Base-by-base conservation (phyloP, 2,329 filamentous ascomycete genomes). In the Verruconis gallopava region DNA sequence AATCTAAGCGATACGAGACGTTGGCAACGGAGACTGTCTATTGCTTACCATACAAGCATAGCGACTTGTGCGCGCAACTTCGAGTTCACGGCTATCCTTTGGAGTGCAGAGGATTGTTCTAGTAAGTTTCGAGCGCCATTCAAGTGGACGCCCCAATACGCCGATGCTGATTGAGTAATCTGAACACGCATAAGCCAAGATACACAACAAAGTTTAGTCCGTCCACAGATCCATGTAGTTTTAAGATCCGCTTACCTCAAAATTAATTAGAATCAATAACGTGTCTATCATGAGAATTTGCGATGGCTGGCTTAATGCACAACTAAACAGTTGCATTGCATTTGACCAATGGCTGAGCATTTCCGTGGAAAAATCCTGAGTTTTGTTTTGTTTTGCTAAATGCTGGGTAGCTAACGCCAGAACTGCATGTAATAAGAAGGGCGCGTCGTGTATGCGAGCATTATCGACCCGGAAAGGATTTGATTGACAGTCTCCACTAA, bases 11-110 rank as follows among this genome's bases (percentile, higher is more conserved):
- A 30, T 30, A 30, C 9, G 25, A n/a, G 25, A n/a, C 9, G 25
- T 9, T 9, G n/a, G n/a, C 9, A 9, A 9, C n/a, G 21, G 18
- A 5, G 4, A 5, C n/a, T n/a, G n/a, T 37, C 4, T 20, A 13
- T 5, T 13, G 17, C 21, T 14, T 38, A 38, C 37, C 37, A 38
- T 22, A 38, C 21, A 25, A 38, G 37, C 37, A 38, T 38, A 14
- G 18, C 37, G n/a, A 38, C 21, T 17, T 21, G 20, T 5, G 19
- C 37, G n/a, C 37, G 37, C 18, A 28, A 17, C 6, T 21, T 11
- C 17, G 22, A 21, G 28, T 25, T 14, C n/a, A 21, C 17, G 17
- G 20, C 4, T 9, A 25, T 25, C 17, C 4, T 38, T 14, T 38
- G 19, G 37, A 19, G 12, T 13, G 14, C 18, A 3, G 15, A 12